Evolutionary conservation across 2,329 filamentous ascomycete species (phyloP).

Genomic region (Epichloe hybrida): DNA sequence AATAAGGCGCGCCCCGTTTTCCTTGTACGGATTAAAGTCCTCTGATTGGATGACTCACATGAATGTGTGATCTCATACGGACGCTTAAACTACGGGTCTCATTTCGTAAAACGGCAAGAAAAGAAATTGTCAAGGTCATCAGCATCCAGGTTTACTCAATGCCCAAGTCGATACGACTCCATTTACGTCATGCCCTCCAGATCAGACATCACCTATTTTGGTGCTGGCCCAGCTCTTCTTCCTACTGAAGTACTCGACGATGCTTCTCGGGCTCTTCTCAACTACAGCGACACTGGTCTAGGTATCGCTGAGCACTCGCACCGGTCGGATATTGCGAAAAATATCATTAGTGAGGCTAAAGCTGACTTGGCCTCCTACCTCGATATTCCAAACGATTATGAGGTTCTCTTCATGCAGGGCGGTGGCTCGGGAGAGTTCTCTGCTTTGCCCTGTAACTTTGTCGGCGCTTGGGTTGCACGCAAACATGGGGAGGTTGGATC

Average conservation of each 20-base stretch:
- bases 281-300: conserved; percentile 70
- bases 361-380: conserved; percentile 59
- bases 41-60: too few species aligned
- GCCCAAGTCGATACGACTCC: too few species aligned
- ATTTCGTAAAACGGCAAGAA: too few species aligned
- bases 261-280: conserved; percentile 63
- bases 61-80: too few species aligned
- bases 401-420: conserved; percentile 76
- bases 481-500: conserved; percentile 43
- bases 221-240: conserved; percentile 77
- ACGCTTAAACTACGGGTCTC: too few species aligned
- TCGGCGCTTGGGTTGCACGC: conserved; percentile 67
- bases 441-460: conserved; percentile 71
- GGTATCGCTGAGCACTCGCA: conserved; percentile 84
- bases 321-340: conserved; percentile 62
- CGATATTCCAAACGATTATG: conserved; percentile 74
- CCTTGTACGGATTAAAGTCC: too few species aligned
- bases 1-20: too few species aligned
- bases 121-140: too few species aligned
- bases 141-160: too few species aligned
- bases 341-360: conserved; percentile 70
- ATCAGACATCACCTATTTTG: conserved; percentile 71
- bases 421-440: conserved; percentile 79
- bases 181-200: conserved; percentile 18
- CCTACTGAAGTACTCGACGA: conserved; percentile 69